A percentile compares a stretch with the other conserved stretches of the same genome.
Conservation (phyloP, 495 filamentous ascomycete species). For the Neurospora sp. region DNA sequence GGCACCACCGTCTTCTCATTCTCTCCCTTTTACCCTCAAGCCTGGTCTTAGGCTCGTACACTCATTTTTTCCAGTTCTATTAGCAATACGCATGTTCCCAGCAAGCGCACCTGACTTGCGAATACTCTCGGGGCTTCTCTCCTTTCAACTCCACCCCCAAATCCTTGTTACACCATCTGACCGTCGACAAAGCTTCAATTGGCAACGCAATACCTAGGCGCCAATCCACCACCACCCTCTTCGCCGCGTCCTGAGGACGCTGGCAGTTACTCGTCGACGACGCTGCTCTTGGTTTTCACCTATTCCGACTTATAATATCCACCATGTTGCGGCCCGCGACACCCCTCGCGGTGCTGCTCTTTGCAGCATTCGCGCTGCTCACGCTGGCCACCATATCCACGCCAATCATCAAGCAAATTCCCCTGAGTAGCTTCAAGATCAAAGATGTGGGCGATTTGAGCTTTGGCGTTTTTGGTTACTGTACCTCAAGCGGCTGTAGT, state of each 20-base stretch:
- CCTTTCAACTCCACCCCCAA: background rate
- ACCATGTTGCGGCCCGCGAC: conserved; percentile 80
- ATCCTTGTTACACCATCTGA: background rate
- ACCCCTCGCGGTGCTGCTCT: conserved; percentile 75
- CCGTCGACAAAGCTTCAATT: background rate
- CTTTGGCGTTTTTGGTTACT: conserved; percentile 93
- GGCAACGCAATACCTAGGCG: background rate
- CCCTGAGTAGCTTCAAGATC: conserved; percentile 58
- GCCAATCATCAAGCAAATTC: conserved; percentile 78
- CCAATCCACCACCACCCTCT: background rate
- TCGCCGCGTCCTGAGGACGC: conserved; percentile 25
- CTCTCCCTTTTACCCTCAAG: background rate
- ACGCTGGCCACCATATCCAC: conserved; percentile 87
- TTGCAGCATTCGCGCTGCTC: conserved; percentile 75
- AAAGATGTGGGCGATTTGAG: conserved; percentile 40
- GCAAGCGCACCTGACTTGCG: background rate
- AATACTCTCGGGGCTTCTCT: background rate
- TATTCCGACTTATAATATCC: conserved; percentile 1
- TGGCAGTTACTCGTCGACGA: conserved; percentile 10
- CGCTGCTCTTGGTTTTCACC: background rate
- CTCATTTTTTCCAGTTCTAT: background rate
- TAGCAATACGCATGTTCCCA: background rate
- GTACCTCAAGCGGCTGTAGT: conserved; percentile 53
- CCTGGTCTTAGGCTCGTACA: background rate
- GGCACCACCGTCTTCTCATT: background rate